A percentile compares a stretch with the other conserved stretches of the same genome.
These are phyloP conservation scores for Vitis hybrid DNA, from an alignment of 177 flowering plant species.

Conservation along the genomic window DNA sequence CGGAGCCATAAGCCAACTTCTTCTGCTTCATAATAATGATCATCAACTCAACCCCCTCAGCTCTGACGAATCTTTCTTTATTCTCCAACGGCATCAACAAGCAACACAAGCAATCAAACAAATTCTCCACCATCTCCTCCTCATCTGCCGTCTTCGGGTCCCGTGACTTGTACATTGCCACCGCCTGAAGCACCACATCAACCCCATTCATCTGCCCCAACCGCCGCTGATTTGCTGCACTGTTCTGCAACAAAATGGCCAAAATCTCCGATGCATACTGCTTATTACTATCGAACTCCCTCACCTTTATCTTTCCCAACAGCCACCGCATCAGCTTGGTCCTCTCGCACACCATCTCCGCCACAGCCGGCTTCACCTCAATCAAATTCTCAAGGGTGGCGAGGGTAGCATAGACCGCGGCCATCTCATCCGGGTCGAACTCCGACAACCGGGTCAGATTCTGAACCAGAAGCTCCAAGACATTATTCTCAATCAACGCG, in stretches of 20 bases:
- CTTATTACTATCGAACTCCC: slow-evolving; percentile 92
- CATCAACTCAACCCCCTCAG: slow-evolving; percentile 99
- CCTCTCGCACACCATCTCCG: slow-evolving; percentile 89
- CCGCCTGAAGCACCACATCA: slow-evolving; percentile 86
- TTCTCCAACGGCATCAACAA: slow-evolving; percentile 98
- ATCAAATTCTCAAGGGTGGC: slow-evolving; percentile 82
- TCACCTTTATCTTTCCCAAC: slow-evolving; percentile 66
- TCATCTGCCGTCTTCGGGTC: slow-evolving; percentile 90
- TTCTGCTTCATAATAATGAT: slow-evolving; percentile 99
- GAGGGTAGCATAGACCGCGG: slow-evolving; percentile 66
- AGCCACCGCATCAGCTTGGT: slow-evolving; percentile 85
- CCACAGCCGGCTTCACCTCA: slow-evolving; percentile 87
- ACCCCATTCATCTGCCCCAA: slow-evolving; percentile 97
- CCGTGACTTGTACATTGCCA: slow-evolving; percentile 83
- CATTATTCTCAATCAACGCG: slow-evolving; percentile 75
- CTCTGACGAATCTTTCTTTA: slow-evolving; percentile 92
- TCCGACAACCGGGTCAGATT: slow-evolving; percentile 65
- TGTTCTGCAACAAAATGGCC: slow-evolving; percentile 88
- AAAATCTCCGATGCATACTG: slow-evolving; percentile 94
- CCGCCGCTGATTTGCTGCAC: slow-evolving; percentile 79
- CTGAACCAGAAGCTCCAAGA: slow-evolving; percentile 72
- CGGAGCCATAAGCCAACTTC: slow-evolving; percentile 92
- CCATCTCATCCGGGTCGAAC: slow-evolving; percentile 69
- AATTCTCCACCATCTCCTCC: slow-evolving; percentile 97
- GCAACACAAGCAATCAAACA: slow-evolving; percentile 94